These are phyloP conservation scores for Senna siamea DNA, from an alignment of 306 rosid genomes.

Conservation along the genomic window DNA sequence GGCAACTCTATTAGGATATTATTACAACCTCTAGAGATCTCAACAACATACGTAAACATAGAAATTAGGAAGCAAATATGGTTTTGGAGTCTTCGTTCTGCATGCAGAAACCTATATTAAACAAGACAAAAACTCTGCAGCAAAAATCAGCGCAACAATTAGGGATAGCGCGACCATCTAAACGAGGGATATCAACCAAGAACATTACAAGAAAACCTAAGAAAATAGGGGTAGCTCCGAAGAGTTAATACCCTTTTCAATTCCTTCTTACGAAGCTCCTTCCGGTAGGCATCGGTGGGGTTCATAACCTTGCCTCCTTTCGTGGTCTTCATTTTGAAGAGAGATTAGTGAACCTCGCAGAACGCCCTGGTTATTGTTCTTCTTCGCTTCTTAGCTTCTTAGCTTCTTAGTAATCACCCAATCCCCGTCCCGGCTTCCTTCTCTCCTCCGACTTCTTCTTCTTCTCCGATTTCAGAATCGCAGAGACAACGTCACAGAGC, in stretches of 20 bases:
- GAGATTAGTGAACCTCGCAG: background rate
- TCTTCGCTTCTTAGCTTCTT: background rate
- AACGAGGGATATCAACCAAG: background rate
- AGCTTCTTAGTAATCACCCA: background rate
- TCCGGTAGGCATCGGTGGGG: constrained; percentile 78
- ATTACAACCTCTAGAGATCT: background rate
- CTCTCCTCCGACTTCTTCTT: background rate
- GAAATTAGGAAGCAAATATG: too few relatives aligned
- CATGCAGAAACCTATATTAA: background rate
- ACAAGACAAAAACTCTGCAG: background rate
- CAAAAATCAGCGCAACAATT: constrained; percentile 24
- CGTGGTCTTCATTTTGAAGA: constrained; percentile 70
- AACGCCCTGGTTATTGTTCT: background rate
- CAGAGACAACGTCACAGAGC: background rate
- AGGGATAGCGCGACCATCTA: background rate
- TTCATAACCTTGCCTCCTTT: constrained; percentile 85
- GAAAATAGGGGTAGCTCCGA: background rate
- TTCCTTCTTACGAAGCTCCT: constrained; percentile 83
- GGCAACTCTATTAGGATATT: background rate
- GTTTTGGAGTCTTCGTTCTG: background rate
- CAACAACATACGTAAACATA: background rate
- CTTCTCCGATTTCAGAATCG: constrained; percentile 2
- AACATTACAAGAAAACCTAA: background rate
- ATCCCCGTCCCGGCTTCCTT: background rate
- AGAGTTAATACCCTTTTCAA: constrained; percentile 61